Conservation (phyloP, 2,329 filamentous ascomycete genomes). For the Neopestalotiopsis sp. region DNA sequence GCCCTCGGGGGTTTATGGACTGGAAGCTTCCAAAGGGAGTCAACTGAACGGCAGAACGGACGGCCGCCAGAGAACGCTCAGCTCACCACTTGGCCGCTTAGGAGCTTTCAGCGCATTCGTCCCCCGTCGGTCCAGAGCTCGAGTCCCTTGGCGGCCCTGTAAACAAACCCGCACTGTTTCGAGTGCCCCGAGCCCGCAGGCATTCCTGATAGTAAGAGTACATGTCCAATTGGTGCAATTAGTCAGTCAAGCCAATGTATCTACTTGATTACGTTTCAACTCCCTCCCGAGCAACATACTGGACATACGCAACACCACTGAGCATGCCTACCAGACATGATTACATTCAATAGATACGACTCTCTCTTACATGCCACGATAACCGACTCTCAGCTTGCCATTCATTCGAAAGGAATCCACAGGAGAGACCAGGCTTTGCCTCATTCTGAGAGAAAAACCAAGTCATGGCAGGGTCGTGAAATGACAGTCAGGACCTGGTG, state of each 20-base stretch:
- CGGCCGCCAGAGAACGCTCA: not conserved
- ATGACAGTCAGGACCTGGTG: constrained; percentile 1
- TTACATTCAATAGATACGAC: not conserved
- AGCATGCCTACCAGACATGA: not conserved
- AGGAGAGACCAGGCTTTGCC: not conserved
- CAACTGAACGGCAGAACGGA: not conserved
- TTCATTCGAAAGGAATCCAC: not conserved
- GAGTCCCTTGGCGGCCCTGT: not conserved
- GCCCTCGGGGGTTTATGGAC: not conserved
- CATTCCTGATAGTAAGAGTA: constrained; percentile 3
- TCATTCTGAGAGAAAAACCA: not conserved
- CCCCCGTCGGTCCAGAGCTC: not conserved
- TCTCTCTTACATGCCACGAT: not conserved
- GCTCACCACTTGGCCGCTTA: not conserved
- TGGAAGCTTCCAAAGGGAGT: constrained; percentile 6
- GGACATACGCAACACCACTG: not conserved
- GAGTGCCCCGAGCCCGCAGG: not conserved
- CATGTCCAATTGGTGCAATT: not conserved
- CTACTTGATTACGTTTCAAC: not conserved
- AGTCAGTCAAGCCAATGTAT: not conserved
- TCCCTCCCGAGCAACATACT: not conserved
- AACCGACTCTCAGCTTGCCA: not conserved
- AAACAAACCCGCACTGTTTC: not conserved
- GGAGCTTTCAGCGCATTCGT: not conserved
- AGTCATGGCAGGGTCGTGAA: not conserved